These are phyloP conservation scores for Citrullus mucosospermus DNA, from an alignment of 306 rosid species.

Conservation along the genomic window DNA sequence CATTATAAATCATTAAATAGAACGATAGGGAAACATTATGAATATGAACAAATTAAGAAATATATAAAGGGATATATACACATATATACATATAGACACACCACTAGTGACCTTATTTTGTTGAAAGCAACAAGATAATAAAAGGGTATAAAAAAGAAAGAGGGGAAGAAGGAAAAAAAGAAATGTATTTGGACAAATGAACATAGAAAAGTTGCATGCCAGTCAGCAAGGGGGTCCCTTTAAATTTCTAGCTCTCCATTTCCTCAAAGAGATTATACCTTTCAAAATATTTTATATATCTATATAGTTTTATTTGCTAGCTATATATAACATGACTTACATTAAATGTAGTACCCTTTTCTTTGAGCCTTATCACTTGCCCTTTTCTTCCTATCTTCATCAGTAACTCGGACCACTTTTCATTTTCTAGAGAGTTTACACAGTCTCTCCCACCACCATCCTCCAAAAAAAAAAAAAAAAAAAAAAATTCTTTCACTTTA, in stretches of 20 bases:
- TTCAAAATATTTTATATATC: not conserved
- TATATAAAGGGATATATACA: not conserved
- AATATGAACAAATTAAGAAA: not conserved
- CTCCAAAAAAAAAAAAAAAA: too few relatives aligned
- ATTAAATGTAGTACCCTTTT: not conserved
- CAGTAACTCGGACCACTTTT: slow-evolving; percentile 57
- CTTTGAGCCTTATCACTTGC: slow-evolving; percentile 10
- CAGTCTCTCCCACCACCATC: slow-evolving; percentile 10
- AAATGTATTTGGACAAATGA: not conserved
- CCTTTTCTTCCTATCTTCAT: slow-evolving; percentile 35
- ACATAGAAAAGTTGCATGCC: not conserved
- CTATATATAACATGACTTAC: not conserved
- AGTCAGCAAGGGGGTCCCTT: slow-evolving; percentile 4
- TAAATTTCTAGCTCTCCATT: not conserved
- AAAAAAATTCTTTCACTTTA: slow-evolving; percentile 16
- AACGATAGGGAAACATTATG: not conserved
- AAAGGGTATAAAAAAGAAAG: not conserved
- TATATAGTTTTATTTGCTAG: too few relatives aligned
- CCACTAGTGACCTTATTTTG: not conserved
- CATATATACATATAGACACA: not conserved
- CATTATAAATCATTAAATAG: not conserved
- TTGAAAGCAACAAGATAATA: slow-evolving; percentile 9
- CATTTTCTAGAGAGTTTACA: slow-evolving; percentile 7
- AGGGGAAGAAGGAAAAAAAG: not conserved
- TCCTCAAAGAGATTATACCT: not conserved